A percentile compares a stretch with the other conserved stretches of the same genome.
These are phyloP conservation scores for Neophaeococcomyces aloes DNA, from an alignment of 2,329 filamentous ascomycete genomes.

Conservation along the genomic window DNA sequence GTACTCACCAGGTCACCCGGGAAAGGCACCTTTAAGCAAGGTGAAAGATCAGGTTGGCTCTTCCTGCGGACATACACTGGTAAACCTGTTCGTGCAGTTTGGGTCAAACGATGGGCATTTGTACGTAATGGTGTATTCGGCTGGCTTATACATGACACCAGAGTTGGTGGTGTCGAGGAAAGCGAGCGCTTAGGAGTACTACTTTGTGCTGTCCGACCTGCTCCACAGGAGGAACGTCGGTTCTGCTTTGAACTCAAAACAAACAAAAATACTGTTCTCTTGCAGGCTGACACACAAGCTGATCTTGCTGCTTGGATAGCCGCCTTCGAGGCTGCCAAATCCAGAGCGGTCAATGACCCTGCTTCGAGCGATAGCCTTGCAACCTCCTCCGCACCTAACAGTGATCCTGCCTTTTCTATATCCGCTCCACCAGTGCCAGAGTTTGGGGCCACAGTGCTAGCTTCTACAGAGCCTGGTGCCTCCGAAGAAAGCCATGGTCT, in stretches of 20 bases:
- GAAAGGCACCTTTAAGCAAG: slow-evolving; percentile 32
- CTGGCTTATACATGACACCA: slow-evolving; percentile 72
- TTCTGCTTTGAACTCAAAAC: slow-evolving; percentile 99
- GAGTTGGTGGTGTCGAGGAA: slow-evolving; percentile 77
- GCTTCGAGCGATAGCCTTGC: slow-evolving; percentile 42
- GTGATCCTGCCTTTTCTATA: slow-evolving; percentile 78
- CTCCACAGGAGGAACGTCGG: slow-evolving; percentile 80
- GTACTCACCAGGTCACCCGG: slow-evolving; percentile 43
- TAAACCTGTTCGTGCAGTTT: slow-evolving; percentile 80
- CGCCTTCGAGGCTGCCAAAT: slow-evolving; percentile 87
- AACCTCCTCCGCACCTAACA: slow-evolving; percentile 35
- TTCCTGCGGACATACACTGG: slow-evolving; percentile 71
- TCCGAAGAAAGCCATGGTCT: slow-evolving; percentile 45
- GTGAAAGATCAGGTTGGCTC: slow-evolving; percentile 91
- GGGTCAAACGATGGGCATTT: slow-evolving; percentile 91
- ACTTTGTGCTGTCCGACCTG: slow-evolving; percentile 83
- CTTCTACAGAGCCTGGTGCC: slow-evolving; percentile 47
- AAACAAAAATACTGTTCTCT: slow-evolving; percentile 76
- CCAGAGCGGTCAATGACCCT: slow-evolving; percentile 72
- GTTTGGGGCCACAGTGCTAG: slow-evolving; percentile 70
- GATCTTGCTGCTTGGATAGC: slow-evolving; percentile 93
- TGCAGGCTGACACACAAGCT: slow-evolving; percentile 85
- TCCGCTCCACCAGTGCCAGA: slow-evolving; percentile 79
- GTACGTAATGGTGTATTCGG: slow-evolving; percentile 93
- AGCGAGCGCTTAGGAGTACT: slow-evolving; percentile 93